Conservation (phyloP, 2,329 filamentous ascomycete species). For the Claviceps digitariae region DNA sequence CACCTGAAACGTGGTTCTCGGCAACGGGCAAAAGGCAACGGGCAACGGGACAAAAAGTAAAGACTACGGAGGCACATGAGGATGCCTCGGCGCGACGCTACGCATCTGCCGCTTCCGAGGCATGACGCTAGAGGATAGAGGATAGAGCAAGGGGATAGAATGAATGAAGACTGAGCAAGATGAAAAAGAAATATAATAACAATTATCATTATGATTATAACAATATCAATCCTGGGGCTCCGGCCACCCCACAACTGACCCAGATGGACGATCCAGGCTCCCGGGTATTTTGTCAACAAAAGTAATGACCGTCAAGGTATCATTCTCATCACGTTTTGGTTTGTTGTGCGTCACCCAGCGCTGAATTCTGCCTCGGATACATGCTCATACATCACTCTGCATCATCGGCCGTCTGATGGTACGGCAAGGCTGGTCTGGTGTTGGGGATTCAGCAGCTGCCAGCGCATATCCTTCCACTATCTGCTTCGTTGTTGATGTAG, state of each 20-base stretch:
- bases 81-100: neutral
- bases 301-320: neutral
- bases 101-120: neutral
- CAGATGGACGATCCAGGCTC: too few species aligned
- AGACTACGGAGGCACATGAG: neutral
- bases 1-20: neutral
- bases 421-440: too few species aligned
- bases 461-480: neutral
- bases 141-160: too few species aligned
- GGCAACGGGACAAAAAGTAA: neutral
- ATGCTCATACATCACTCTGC: too few species aligned
- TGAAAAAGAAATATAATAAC: neutral
- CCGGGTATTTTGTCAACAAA: neutral
- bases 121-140: neutral
- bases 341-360: neutral
- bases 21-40: neutral
- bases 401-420: too few species aligned
- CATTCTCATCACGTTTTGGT: neutral
- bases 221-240: too few species aligned
- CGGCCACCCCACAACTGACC: neutral
- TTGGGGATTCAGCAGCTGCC: too few species aligned
- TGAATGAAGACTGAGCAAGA: neutral
- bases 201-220: too few species aligned
- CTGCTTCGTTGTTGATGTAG: neutral
- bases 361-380: neutral